Evolutionary conservation across 2,329 filamentous ascomycete species (phyloP), one percentile per base, ranked within the genome.

Genomic region (Lachnellula subtilissima): DNA sequence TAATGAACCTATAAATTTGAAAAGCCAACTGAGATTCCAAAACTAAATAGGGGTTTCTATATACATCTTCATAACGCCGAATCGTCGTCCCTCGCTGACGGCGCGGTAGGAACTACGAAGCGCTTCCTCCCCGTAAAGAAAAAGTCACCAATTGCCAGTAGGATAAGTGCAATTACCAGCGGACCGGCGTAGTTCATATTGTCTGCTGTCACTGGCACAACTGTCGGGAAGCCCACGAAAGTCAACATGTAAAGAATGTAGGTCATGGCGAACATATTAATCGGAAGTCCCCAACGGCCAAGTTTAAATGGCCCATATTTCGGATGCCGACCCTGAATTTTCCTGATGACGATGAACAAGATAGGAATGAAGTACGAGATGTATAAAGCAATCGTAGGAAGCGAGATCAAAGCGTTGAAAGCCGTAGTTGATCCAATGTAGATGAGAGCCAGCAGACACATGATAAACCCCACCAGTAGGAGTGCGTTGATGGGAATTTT

Each of bases 391-490:
- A 45, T 45, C 22, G 43, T 49, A 3, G 43, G 43, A 12, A 56
- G 70, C 3, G 76, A 79, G 11, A 76, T 73, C 53, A 81, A 73
- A 52, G 75, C 77, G 61, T 80, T 78, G 65, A 81, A 78, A 7
- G 78, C 79, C 2, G 73, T 73, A 1, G 71, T 66, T 8, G 74
- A 78, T 37, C 75, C 78, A 57, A 80, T 75, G 65, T 77, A 78
- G 70, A 80, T 80, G 40, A 61, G 54, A 17, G 54, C 52, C 8
- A 61, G 42, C 5, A 61, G 48, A 35, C 48, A 51, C 35, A 45
- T 54, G 35, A 61, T 56, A 12, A 51, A 8, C 11, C 50, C 55
- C n/a, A 54, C 51, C 14, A 61, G 39, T n/a, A 61, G 49, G 15
- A 61, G 45, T 5, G 75, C 65, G 55, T 71, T 72, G 46, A 76